Base-by-base conservation (phyloP, 441 rosid species). In the Adansonia gregorii region DNA sequence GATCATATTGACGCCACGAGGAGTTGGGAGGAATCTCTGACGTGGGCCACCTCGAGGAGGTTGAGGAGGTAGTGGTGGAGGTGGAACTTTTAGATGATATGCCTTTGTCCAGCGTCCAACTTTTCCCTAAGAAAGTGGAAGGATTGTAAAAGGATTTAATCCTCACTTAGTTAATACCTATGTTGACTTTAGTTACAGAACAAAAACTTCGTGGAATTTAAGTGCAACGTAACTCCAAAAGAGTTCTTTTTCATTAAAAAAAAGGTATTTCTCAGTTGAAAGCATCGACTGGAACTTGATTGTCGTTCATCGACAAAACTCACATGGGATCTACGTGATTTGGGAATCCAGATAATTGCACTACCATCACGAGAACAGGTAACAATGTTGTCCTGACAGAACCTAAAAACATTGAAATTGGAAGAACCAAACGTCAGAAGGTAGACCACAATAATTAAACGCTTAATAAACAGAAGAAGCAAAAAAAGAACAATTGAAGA, bases 31-130 rank as follows among this genome's bases (percentile, higher is more conserved):
- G 75, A 92, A 79, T 82, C 97, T 89, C 78, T 92, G 97, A n/a
- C 94, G 97, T 56, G 97, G 97, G 67, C 97, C 94, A 72, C 97
- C 97, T 85, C 97, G 87, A 81, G 92, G 93, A 85, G 93, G 97
- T 85, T 90, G 97, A 73, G 92, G 93, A 71, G 93, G 94, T 82
- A 92, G 86, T 46, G 97, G 94, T 61, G 97, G 97, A 81, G 97
- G 92, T 67, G 97, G 97, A 83, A 92, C 97, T 86, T 90, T 92
- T 82, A 92, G 82, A 85, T 92, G 97, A 85, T 92, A 92, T 51
- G 91, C 92, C 65, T 88, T 90, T 74, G 78, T 78, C 97, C 97
- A 90, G 49, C 94, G 97, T 78, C 92, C 94, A 78, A 80, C 83
- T 86, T 92, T 92, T 69, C 92, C 94, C 97, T 92, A 46, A n/a